Evolutionary conservation across 1,139 yeast species (phyloP).

Genomic region (Kurtzmaniella quercitrusa): DNA sequence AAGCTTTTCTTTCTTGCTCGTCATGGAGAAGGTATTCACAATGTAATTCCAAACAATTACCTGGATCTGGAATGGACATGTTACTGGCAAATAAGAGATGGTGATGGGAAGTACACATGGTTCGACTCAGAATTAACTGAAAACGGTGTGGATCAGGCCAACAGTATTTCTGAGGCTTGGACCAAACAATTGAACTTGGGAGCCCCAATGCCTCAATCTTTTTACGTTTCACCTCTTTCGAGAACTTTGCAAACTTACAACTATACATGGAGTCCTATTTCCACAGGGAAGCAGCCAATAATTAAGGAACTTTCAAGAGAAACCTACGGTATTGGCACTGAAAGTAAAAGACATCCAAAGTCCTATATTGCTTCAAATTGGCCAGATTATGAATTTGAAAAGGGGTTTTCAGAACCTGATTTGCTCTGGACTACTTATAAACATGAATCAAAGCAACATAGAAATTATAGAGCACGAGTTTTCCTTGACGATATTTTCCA

Average conservation of each 20-base stretch:
- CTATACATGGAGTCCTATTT: constrained; percentile 21
- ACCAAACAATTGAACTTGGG: constrained; percentile 11
- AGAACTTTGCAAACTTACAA: constrained; percentile 34
- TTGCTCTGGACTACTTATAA: constrained; percentile 21
- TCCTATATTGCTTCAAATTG: constrained; percentile 20
- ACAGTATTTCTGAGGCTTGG: constrained; percentile 17
- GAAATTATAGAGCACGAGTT: constrained; percentile 23
- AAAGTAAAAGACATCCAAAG: constrained; percentile 29
- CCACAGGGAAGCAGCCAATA: constrained; percentile 16
- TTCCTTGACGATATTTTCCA: constrained; percentile 30
- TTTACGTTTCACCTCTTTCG: constrained; percentile 32
- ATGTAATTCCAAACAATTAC: constrained; percentile 23
- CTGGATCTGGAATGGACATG: constrained; percentile 27
- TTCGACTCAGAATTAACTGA: constrained; percentile 34
- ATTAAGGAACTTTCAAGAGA: constrained; percentile 35
- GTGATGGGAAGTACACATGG: constrained; percentile 32
- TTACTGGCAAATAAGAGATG: constrained; percentile 26
- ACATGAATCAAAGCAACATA: constrained; percentile 25
- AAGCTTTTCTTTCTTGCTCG: constrained; percentile 36
- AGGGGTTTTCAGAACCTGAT: constrained; percentile 26
- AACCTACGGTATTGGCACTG: constrained; percentile 35
- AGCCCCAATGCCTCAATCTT: constrained; percentile 26
- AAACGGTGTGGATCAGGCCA: constrained; percentile 21
- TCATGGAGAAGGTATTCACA: constrained; percentile 42
- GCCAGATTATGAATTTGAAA: constrained; percentile 26